A percentile compares a stretch with the other conserved stretches of the same genome.
Evolutionary conservation across 1,139 yeast species (phyloP).

Genomic region (Geotrichum histeridarum): DNA sequence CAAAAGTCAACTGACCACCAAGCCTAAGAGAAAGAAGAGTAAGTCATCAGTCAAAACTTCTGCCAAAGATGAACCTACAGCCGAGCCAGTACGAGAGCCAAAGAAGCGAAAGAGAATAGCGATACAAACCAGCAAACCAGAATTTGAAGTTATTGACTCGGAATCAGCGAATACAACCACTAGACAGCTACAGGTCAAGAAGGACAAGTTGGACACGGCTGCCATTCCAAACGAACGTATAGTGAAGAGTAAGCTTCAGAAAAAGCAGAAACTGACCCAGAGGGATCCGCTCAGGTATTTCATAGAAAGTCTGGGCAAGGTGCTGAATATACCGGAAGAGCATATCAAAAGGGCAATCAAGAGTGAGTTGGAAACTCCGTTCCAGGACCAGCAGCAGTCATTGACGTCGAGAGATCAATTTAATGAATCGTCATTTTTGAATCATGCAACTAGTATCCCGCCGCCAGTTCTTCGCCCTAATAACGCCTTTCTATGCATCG

Average conservation of each 20-base stretch:
- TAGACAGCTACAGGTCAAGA: constrained; percentile 24
- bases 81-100: constrained; percentile 33
- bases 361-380: neutral
- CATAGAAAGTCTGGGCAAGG: constrained; percentile 31
- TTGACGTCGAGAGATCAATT: too few relatives aligned
- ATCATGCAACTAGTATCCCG: too few relatives aligned
- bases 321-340: constrained; percentile 26
- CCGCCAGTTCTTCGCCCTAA: too few relatives aligned
- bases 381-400: too few relatives aligned
- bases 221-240: constrained; percentile 23
- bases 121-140: too few relatives aligned
- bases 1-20: neutral
- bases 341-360: constrained; percentile 17
- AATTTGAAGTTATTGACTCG: too few relatives aligned
- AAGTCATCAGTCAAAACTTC: neutral
- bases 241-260: constrained; percentile 23
- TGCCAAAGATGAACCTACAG: constrained; percentile 28
- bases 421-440: too few relatives aligned
- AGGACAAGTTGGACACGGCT: constrained; percentile 28
- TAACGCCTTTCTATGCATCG: too few relatives aligned
- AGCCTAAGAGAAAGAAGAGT: constrained; percentile 1
- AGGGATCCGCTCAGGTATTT: constrained; percentile 31
- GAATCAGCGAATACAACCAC: constrained; percentile 18
- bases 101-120: constrained; percentile 30
- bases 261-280: constrained; percentile 28